Evolutionary conservation across 306 rosid genomes (phyloP).

Genomic region (Medicago lupulina): DNA sequence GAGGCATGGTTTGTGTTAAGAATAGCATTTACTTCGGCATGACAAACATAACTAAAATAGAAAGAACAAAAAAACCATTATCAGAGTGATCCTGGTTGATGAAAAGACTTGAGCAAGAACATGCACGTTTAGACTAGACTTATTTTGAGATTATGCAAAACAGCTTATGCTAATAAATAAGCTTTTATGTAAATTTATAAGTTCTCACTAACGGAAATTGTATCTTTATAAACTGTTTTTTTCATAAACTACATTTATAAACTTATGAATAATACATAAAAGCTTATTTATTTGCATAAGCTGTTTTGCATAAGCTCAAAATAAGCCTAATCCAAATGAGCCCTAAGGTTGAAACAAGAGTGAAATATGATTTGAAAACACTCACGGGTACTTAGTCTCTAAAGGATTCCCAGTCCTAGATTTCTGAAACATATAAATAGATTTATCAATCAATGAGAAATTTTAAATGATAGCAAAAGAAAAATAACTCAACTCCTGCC

Average conservation of each 20-base stretch:
- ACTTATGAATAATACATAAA: no score
- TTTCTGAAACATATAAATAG: constrained; percentile 57
- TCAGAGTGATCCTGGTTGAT: not conserved
- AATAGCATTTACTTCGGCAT: constrained; percentile 95
- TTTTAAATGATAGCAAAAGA: not conserved
- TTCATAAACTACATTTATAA: no score
- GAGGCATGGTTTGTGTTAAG: constrained; percentile 97
- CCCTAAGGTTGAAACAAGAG: constrained; percentile 19
- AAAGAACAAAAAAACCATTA: not conserved
- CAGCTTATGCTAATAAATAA: no score
- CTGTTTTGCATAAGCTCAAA: no score
- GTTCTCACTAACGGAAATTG: no score
- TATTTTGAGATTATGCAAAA: no score
- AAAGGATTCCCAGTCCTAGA: constrained; percentile 83
- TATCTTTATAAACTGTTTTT: no score
- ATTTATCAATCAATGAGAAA: constrained; percentile 14
- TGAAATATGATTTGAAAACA: constrained; percentile 25
- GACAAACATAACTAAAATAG: constrained; percentile 83
- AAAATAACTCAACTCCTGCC: not conserved
- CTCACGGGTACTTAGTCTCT: constrained; percentile 97
- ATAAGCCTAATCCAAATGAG: no score
- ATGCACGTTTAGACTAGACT: no score
- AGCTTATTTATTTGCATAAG: no score
- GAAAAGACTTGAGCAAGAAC: constrained; percentile 3
- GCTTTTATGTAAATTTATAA: no score